A percentile compares a stretch with the other conserved stretches of the same genome.
phyloP scores from a whole-genome alignment of 2,329 filamentous ascomycete genomes.

The Penicillium sp. region DNA sequence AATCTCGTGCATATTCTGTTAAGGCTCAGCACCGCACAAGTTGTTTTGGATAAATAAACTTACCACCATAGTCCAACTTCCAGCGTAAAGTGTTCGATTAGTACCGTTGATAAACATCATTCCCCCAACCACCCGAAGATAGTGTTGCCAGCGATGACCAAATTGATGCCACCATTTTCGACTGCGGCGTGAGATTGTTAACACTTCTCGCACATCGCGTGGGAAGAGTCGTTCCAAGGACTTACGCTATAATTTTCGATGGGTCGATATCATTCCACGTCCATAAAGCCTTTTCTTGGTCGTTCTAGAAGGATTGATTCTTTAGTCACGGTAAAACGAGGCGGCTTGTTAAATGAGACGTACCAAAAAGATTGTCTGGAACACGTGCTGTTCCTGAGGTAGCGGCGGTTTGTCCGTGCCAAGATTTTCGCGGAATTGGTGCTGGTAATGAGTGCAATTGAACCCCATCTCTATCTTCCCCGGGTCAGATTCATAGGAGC shows the following conservation, averaged over 20 bases:
- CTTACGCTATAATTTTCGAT: slow-evolving; percentile 53
- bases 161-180: slow-evolving; percentile 66
- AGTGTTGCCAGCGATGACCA: slow-evolving; percentile 63
- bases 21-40: background rate
- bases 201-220: background rate
- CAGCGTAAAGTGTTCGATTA: slow-evolving; percentile 64
- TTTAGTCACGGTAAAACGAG: background rate
- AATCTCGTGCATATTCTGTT: slow-evolving; percentile 61
- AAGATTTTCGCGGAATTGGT: slow-evolving; percentile 61
- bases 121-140: slow-evolving; percentile 65
- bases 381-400: slow-evolving; percentile 63
- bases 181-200: slow-evolving; percentile 19
- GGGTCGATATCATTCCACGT: slow-evolving; percentile 59
- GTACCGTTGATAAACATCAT: slow-evolving; percentile 72
- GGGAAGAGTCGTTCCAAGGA: background rate
- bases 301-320: slow-evolving; percentile 39
- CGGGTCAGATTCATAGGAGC: slow-evolving; percentile 55
- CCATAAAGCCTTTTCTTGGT: slow-evolving; percentile 59
- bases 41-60: slow-evolving; percentile 21
- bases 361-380: slow-evolving; percentile 64
- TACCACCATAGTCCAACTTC: slow-evolving; percentile 70
- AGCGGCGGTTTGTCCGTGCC: slow-evolving; percentile 27
- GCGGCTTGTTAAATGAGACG: background rate
- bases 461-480: slow-evolving; percentile 66
- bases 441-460: slow-evolving; percentile 75